Percentiles rank a stretch among this genome's conserved stretches.
phyloP scores from a whole-genome alignment of 257 asterid genomes.

The Buddleja alternifolia region DNA sequence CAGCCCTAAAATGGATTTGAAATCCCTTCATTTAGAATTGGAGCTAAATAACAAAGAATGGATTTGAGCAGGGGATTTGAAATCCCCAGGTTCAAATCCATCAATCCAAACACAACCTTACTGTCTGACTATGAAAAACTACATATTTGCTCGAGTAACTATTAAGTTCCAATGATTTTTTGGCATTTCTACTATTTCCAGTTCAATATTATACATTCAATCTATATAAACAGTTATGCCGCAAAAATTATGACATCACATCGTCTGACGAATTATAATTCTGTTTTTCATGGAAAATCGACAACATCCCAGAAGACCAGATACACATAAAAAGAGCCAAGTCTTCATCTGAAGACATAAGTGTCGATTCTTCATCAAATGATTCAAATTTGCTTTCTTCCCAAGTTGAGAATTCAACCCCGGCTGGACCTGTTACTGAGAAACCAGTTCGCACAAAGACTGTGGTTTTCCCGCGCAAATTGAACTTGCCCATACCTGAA shows the following conservation, averaged over 20 bases:
- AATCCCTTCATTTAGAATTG: too few relatives aligned
- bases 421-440: slow-evolving; percentile 18
- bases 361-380: slow-evolving; percentile 23
- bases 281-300: slow-evolving; percentile 15
- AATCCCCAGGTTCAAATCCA: too few relatives aligned
- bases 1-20: too few relatives aligned
- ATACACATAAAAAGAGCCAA: slow-evolving; percentile 44
- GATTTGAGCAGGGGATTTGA: too few relatives aligned
- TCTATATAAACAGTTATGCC: background rate
- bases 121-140: background rate
- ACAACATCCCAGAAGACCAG: slow-evolving; percentile 31
- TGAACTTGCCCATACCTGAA: slow-evolving; percentile 38
- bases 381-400: slow-evolving; percentile 16
- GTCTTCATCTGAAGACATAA: slow-evolving; percentile 29
- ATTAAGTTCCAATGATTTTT: background rate
- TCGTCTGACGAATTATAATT: background rate
- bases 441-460: slow-evolving; percentile 32
- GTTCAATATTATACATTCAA: background rate
- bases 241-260: background rate
- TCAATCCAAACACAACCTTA: too few relatives aligned
- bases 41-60: too few relatives aligned
- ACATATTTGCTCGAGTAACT: background rate
- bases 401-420: slow-evolving; percentile 22
- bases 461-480: slow-evolving; percentile 42
- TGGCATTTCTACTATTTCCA: background rate